phyloP scores from a whole-genome alignment of 2,329 filamentous ascomycete species.

The Pyrenophora graminea region DNA sequence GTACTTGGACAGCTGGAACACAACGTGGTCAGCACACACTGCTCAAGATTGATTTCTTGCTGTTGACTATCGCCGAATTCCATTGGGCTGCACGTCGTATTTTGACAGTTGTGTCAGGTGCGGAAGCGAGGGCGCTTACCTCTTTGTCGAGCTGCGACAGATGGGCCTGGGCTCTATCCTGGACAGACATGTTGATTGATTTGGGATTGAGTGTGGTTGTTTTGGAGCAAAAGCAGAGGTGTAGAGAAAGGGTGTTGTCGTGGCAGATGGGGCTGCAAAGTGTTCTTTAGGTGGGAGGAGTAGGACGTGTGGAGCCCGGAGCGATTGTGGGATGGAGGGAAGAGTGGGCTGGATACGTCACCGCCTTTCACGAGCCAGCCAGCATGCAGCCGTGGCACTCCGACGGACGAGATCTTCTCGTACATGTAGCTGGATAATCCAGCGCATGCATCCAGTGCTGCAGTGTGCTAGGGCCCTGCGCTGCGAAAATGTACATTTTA shows the following conservation, averaged over 20 bases:
- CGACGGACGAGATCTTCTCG: neutral
- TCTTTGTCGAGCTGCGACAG: conserved; percentile 81
- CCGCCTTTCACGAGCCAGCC: conserved; percentile 40
- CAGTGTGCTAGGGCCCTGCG: conserved; percentile 1
- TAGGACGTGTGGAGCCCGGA: conserved; percentile 19
- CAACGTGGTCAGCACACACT: conserved; percentile 26
- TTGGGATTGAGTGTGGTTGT: conserved; percentile 8
- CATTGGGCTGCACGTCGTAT: neutral
- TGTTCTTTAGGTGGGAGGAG: conserved; percentile 23
- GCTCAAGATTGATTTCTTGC: neutral
- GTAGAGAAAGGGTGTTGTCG: conserved; percentile 11
- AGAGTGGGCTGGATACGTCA: conserved; percentile 42
- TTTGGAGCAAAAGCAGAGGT: neutral
- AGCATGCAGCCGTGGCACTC: conserved; percentile 8
- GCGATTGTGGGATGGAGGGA: conserved; percentile 37
- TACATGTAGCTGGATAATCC: neutral
- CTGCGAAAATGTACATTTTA: neutral
- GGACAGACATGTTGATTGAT: conserved; percentile 67
- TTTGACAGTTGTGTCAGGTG: conserved; percentile 13
- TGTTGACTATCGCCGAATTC: neutral
- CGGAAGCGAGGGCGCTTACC: conserved; percentile 57
- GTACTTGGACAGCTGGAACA: conserved; percentile 78
- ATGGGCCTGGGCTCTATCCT: conserved; percentile 77
- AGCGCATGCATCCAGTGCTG: conserved; percentile 5
- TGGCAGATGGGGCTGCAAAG: conserved; percentile 11